These are phyloP conservation scores for Zygoascus meyerae DNA, from an alignment of 1,139 yeast genomes.

Conservation along the genomic window DNA sequence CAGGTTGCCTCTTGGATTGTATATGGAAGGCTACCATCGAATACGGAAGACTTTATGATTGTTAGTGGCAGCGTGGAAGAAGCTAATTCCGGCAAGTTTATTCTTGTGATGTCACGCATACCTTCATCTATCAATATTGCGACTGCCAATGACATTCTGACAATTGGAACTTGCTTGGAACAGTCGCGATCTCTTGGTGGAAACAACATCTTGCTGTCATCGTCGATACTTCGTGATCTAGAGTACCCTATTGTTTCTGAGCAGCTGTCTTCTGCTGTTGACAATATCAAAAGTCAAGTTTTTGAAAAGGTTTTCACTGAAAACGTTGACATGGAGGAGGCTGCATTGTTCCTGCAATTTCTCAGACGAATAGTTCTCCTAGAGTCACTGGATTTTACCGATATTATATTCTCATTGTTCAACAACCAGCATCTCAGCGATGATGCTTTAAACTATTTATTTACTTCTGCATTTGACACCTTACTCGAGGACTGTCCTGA, in stretches of 20 bases:
- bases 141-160: slow-evolving; percentile 19
- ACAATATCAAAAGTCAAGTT: slow-evolving; percentile 17
- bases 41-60: slow-evolving; percentile 20
- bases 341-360: slow-evolving; percentile 16
- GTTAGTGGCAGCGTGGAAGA: slow-evolving; percentile 1
- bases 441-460: not conserved
- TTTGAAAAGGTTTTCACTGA: slow-evolving; percentile 19
- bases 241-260: slow-evolving; percentile 17
- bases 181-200: slow-evolving; percentile 9
- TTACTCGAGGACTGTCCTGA: slow-evolving; percentile 3
- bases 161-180: slow-evolving; percentile 18
- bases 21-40: slow-evolving; percentile 23
- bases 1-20: slow-evolving; percentile 25
- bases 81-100: slow-evolving; percentile 6
- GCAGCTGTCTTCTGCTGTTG: slow-evolving; percentile 17
- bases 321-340: slow-evolving; percentile 16
- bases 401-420: slow-evolving; percentile 11
- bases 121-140: slow-evolving; percentile 16
- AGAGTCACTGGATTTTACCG: slow-evolving; percentile 22
- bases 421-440: not conserved
- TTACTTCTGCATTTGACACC: slow-evolving; percentile 5
- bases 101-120: slow-evolving; percentile 12
- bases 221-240: slow-evolving; percentile 12
- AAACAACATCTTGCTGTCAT: not conserved
- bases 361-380: slow-evolving; percentile 20